Conservation (phyloP, 495 filamentous ascomycete genomes). For the Oleoguttula mirabilis region DNA sequence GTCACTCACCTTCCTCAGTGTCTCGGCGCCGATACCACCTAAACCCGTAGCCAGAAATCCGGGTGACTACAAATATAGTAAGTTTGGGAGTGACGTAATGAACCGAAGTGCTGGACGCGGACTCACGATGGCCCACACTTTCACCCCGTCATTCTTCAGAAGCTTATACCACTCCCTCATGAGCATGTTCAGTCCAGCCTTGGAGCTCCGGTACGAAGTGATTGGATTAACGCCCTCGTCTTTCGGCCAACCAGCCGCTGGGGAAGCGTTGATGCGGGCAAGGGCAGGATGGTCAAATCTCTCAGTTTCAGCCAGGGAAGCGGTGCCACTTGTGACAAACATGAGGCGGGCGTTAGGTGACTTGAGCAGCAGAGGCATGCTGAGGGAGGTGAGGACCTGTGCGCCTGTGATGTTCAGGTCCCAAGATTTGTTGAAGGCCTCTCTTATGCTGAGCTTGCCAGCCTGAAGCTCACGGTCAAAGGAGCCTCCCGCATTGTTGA, state of each 20-base stretch:
- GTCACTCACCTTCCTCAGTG: constrained; percentile 23
- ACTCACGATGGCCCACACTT: constrained; percentile 44
- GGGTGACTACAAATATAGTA: no score
- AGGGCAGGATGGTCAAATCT: constrained; percentile 7
- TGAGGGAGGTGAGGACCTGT: constrained; percentile 35
- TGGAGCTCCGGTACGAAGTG: constrained; percentile 39
- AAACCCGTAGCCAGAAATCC: constrained; percentile 47
- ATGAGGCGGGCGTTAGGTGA: constrained; percentile 37
- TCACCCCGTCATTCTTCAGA: constrained; percentile 47
- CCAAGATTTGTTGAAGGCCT: constrained; percentile 34
- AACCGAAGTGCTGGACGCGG: no score
- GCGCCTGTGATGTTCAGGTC: constrained; percentile 41
- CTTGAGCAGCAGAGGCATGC: constrained; percentile 40
- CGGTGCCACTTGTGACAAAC: constrained; percentile 37
- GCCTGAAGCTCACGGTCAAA: constrained; percentile 21
- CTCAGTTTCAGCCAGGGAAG: constrained; percentile 34
- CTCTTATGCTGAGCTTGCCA: constrained; percentile 32
- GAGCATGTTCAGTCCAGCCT: constrained; percentile 55
- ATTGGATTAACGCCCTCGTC: constrained; percentile 8
- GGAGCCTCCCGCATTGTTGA: constrained; percentile 29
- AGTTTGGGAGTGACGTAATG: no score
- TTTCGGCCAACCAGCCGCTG: constrained; percentile 40
- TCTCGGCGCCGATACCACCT: constrained; percentile 26
- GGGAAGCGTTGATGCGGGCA: constrained; percentile 26
- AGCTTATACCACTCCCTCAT: constrained; percentile 46